Evolutionary conservation across 192 early-diverging fungal genomes (phyloP).

Genomic region (Mortierella antarctica): DNA sequence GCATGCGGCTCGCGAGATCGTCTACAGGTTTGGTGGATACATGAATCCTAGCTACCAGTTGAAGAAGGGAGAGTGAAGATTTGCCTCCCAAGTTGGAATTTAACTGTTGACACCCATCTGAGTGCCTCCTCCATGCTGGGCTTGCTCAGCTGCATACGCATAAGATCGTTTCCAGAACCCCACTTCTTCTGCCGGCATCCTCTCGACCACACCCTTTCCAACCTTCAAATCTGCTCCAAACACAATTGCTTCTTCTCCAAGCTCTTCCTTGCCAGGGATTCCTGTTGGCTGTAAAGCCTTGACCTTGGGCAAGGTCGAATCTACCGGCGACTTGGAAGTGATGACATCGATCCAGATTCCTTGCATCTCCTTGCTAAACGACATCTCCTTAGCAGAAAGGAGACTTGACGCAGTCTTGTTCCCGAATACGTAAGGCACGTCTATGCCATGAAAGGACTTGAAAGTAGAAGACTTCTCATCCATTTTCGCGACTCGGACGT

Average conservation of each 20-base stretch:
- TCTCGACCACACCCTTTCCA: neutral
- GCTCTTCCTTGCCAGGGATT: too few relatives aligned
- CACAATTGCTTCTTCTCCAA: constrained; percentile 2
- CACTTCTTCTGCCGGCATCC: constrained; percentile 1
- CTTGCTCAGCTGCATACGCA: neutral
- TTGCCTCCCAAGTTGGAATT: too few relatives aligned
- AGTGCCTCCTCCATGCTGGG: neutral
- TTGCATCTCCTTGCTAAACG: neutral
- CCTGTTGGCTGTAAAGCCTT: neutral
- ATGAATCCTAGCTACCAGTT: too few relatives aligned
- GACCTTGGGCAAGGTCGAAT: neutral
- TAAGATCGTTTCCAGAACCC: constrained; percentile 14
- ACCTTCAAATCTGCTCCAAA: constrained; percentile 11
- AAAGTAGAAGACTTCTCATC: neutral
- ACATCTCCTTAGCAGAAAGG: neutral
- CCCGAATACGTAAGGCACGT: constrained; percentile 1
- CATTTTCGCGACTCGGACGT: neutral
- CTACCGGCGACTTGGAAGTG: constrained; percentile 6
- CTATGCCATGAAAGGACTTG: constrained; percentile 7
- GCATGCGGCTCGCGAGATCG: too few relatives aligned
- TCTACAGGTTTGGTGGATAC: too few relatives aligned
- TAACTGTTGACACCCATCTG: neutral
- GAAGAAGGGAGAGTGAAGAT: too few relatives aligned
- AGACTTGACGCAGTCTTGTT: neutral
- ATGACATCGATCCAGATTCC: constrained; percentile 2